phyloP scores from a whole-genome alignment of 495 filamentous ascomycete genomes.

The Stereocaulon alpinum region DNA sequence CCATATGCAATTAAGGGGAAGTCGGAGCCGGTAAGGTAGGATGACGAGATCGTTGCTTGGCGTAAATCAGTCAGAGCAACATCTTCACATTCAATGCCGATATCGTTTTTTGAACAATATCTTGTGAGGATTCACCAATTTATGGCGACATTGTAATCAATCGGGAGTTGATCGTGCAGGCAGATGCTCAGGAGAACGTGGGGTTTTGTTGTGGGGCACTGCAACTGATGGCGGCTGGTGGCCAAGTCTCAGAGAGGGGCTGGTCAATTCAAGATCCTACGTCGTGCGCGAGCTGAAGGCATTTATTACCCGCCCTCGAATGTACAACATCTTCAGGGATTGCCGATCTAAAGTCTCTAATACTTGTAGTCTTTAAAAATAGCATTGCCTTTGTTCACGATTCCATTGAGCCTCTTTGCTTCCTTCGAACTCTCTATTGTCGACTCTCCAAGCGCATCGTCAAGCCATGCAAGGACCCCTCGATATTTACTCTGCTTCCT shows the following conservation, averaged over 20 bases:
- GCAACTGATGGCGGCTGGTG: too few species aligned
- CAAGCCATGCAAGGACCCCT: conserved; percentile 52
- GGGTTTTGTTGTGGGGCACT: too few species aligned
- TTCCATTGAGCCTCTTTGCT: conserved; percentile 17
- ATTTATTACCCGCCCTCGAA: not conserved
- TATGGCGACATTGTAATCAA: too few species aligned
- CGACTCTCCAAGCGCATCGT: conserved; percentile 20
- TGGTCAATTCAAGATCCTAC: not conserved
- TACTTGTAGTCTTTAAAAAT: conserved; percentile 19
- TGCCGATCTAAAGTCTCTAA: conserved; percentile 9
- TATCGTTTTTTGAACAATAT: not conserved
- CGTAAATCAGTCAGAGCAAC: not conserved
- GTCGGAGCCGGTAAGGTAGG: not conserved
- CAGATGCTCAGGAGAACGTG: too few species aligned
- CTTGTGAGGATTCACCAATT: too few species aligned
- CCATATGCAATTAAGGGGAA: not conserved
- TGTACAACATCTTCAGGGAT: conserved; percentile 4
- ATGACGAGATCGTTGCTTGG: conserved; percentile 6
- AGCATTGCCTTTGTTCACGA: conserved; percentile 16
- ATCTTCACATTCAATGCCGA: not conserved
- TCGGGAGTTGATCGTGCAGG: too few species aligned
- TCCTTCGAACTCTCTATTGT: conserved; percentile 8
- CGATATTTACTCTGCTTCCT: conserved; percentile 61
- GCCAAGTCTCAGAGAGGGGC: not conserved
- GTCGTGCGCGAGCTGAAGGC: not conserved